A percentile compares a stretch with the other conserved stretches of the same genome.
Evolutionary conservation across 345 rosid genomes (phyloP).

Genomic region (Lepidium aucheri): DNA sequence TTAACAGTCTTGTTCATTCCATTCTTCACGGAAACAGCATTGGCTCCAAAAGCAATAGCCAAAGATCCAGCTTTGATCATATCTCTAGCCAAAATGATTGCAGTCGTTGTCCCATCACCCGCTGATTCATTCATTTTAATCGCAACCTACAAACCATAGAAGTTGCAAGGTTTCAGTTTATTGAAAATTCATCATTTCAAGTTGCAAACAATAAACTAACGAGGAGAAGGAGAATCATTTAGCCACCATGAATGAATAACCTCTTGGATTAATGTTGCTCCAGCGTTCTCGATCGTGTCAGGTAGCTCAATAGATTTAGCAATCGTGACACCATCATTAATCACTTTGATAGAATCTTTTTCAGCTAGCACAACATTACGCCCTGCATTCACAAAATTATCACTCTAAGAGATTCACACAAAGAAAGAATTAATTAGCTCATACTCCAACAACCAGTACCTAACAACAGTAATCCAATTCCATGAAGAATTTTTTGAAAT

Average conservation of each 20-base stretch:
- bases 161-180: background rate
- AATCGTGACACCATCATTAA: slow-evolving; percentile 87
- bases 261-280: slow-evolving; percentile 82
- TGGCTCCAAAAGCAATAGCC: slow-evolving; percentile 76
- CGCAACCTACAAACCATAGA: slow-evolving; percentile 53
- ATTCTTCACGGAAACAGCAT: slow-evolving; percentile 58
- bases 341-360: slow-evolving; percentile 43
- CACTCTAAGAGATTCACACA: background rate
- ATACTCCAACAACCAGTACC: background rate
- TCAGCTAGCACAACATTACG: slow-evolving; percentile 74
- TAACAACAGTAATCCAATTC: background rate
- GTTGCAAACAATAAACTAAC: background rate
- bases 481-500: background rate
- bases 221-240: slow-evolving; percentile 17
- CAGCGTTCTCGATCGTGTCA: slow-evolving; percentile 71
- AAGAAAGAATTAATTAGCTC: background rate
- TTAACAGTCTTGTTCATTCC: slow-evolving; percentile 61
- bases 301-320: slow-evolving; percentile 63
- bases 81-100: slow-evolving; percentile 70
- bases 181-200: background rate
- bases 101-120: slow-evolving; percentile 91
- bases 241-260: slow-evolving; percentile 67
- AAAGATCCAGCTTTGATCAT: slow-evolving; percentile 67
- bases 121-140: slow-evolving; percentile 72
- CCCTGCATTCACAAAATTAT: slow-evolving; percentile 35